Base-by-base conservation (phyloP, 176 grass and related monocot genomes). In the Carex scoparia region DNA sequence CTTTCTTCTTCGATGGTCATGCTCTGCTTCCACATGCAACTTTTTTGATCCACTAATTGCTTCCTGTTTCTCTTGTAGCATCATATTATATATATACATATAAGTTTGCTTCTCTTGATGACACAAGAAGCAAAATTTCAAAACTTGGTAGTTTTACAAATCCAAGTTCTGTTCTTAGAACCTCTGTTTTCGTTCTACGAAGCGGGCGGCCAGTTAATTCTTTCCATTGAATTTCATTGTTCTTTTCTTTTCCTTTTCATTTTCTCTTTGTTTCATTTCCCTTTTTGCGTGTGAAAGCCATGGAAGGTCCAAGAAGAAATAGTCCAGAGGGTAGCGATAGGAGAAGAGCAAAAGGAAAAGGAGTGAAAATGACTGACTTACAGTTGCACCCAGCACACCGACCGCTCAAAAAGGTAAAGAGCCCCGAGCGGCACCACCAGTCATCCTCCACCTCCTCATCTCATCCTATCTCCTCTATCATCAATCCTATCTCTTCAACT, bases 321-420 rank as follows among this genome's bases (percentile, higher is more conserved):
- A 85, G 6, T 79, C 77, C 12, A 40, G 68, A 86, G 65, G 89
- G 84, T 31, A 80, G 19, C 72, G 87, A 81, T 84, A 64, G 86
- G 77, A 88, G 55, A 89, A 91, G 81, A 90, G 76, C 69, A 4
- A 91, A 93, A 27, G 91, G 90, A 49, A 88, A 90, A 81, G 89
- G 58, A 7, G 0, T 83, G 79, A 76, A 61, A 18, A 49, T 46
- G 23, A 65, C n/a, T 10, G 42, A 38, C 15, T 69, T 79, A 58
- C 44, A 65, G 38, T 81, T 33, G 69, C 88, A 38, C 64, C 86
- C 85, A 85, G 69, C 89, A 70, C 88, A 86, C 53, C 92, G 79
- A 4, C 92, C 86, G 40, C 28, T 82, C 30, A 98, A 93, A 87
- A 98, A 89, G 89, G 86, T 90, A 6, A 86, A 88, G 53, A 94